A percentile compares a stretch with the other conserved stretches of the same genome.
Conservation (phyloP, 352 stramenopile genomes). For the Lagenidium giganteum region DNA sequence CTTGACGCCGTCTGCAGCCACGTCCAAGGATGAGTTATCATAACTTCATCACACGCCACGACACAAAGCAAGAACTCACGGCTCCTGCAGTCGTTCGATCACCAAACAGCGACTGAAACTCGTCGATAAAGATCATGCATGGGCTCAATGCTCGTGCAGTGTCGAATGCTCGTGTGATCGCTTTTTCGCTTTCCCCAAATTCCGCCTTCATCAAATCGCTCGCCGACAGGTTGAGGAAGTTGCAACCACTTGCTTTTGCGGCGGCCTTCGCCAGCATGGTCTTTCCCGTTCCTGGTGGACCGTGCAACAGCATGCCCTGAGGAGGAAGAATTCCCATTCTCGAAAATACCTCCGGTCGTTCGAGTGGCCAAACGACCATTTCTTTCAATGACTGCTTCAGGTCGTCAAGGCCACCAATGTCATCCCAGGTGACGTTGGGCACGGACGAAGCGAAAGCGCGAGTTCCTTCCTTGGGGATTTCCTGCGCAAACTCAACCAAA, state of each 20-base stretch:
- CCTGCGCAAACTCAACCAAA: conserved; percentile 24
- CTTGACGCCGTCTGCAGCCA: conserved; percentile 42
- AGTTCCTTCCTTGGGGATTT: conserved; percentile 26
- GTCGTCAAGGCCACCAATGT: conserved; percentile 53
- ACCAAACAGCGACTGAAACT: conserved; percentile 74
- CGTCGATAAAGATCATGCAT: conserved; percentile 77
- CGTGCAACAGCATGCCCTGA: conserved; percentile 56
- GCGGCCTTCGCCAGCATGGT: conserved; percentile 72
- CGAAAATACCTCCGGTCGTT: conserved; percentile 60
- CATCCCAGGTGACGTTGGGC: conserved; percentile 47
- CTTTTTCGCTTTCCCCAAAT: conserved; percentile 72
- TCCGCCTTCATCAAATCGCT: conserved; percentile 66
- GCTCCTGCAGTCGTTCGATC: conserved; percentile 47
- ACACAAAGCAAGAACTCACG: conserved; percentile 11
- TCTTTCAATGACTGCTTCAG: conserved; percentile 63
- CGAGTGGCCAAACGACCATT: conserved; percentile 74
- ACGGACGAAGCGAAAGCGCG: conserved; percentile 25
- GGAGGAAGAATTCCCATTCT: conserved; percentile 66
- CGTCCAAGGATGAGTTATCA: not conserved
- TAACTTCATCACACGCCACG: no score
- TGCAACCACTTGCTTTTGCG: conserved; percentile 56
- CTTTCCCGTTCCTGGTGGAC: conserved; percentile 69
- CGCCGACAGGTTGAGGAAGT: conserved; percentile 60
- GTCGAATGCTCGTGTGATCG: conserved; percentile 49
- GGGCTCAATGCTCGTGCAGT: conserved; percentile 53